Percentiles rank a stretch among this genome's conserved stretches.
Conservation (phyloP, 768 basidiomycete species). For the Podaxis rugospora region DNA sequence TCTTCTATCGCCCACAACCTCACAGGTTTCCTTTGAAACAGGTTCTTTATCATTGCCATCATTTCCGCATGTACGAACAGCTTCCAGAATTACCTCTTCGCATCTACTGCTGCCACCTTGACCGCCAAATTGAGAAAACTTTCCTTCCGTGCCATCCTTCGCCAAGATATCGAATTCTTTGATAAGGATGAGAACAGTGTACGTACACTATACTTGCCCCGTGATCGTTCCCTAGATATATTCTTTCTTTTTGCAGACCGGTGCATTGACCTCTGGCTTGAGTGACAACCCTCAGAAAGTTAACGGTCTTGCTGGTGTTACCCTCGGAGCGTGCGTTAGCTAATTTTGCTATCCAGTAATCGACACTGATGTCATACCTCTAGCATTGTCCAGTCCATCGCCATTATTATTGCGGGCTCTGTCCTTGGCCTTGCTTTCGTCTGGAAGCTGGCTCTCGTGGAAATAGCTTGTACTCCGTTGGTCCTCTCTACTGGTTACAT, state of each 20-base stretch:
- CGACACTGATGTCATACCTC: neutral
- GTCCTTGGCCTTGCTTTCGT: constrained; percentile 75
- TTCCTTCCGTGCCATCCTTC: constrained; percentile 74
- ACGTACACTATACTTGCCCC: constrained; percentile 20
- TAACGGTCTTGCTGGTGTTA: constrained; percentile 82
- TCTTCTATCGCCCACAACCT: constrained; percentile 9
- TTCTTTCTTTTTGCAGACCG: constrained; percentile 45
- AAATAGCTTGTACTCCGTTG: constrained; percentile 72
- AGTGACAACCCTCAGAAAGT: constrained; percentile 90
- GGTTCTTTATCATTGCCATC: constrained; percentile 80
- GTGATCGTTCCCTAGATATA: constrained; percentile 8
- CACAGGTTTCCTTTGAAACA: constrained; percentile 21
- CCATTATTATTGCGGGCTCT: constrained; percentile 67
- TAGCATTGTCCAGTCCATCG: constrained; percentile 66
- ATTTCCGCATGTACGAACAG: constrained; percentile 56
- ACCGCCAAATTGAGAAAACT: constrained; percentile 66
- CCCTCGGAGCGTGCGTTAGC: constrained; percentile 56
- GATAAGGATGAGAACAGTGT: constrained; percentile 82
- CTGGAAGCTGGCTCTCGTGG: constrained; percentile 79
- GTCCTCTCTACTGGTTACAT: constrained; percentile 76
- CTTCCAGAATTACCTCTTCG: constrained; percentile 70
- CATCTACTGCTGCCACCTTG: constrained; percentile 62
- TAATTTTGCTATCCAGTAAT: neutral
- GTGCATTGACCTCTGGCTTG: constrained; percentile 71
- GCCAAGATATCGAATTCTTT: constrained; percentile 91